Evolutionary conservation across 805 yeast genomes (phyloP).

Genomic region (Schwanniomyces occidentalis): DNA sequence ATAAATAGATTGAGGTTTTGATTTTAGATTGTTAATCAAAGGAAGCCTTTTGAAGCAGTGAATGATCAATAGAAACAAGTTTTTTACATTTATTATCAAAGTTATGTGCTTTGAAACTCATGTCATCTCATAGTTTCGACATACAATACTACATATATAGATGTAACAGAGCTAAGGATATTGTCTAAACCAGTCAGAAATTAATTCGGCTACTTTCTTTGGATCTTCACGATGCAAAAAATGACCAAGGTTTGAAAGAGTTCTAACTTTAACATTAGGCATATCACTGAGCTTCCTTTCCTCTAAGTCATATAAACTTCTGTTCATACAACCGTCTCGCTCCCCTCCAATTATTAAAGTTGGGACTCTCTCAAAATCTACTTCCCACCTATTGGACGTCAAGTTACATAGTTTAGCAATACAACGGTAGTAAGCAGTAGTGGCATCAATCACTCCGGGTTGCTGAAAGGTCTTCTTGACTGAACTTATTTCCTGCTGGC

Average conservation of each 20-base stretch:
- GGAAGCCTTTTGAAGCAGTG: no score
- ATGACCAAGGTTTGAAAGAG: constrained; percentile 33
- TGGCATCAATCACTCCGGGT: constrained; percentile 28
- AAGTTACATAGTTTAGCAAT: constrained; percentile 20
- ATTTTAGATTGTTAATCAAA: no score
- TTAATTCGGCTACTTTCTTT: constrained; percentile 20
- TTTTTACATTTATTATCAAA: no score
- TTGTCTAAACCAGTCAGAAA: constrained; percentile 28
- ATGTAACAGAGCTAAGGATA: constrained; percentile 10
- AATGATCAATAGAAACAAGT: no score
- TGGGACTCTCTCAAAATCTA: constrained; percentile 38
- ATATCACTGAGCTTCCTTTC: constrained; percentile 15
- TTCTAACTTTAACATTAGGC: constrained; percentile 22
- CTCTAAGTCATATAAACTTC: constrained; percentile 26
- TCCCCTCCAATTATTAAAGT: constrained; percentile 36
- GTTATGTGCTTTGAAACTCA: no score
- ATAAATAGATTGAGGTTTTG: no score
- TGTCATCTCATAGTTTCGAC: no score
- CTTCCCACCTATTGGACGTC: constrained; percentile 19
- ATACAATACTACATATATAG: no score
- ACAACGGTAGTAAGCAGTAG: constrained; percentile 42
- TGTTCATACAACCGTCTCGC: constrained; percentile 42
- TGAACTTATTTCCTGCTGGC: constrained; percentile 21
- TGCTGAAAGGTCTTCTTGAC: constrained; percentile 28
- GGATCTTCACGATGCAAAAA: constrained; percentile 44